Percentiles rank a stretch among this genome's conserved stretches.
phyloP scores from a whole-genome alignment of 202 grass and related monocot genomes.

The Setaria italica region DNA sequence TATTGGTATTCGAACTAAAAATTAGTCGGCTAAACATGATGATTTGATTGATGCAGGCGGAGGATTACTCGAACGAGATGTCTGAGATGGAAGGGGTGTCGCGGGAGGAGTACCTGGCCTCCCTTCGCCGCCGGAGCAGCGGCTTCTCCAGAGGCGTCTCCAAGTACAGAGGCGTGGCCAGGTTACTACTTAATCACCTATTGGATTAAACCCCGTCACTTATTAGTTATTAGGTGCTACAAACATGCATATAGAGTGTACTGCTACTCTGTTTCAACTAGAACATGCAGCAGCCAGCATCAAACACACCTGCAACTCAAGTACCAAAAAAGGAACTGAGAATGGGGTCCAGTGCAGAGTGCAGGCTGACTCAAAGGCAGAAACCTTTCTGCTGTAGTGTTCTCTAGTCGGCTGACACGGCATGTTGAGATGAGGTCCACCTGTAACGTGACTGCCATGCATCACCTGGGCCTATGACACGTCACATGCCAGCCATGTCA shows the following conservation, averaged over 20 bases:
- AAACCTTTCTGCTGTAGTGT: background rate
- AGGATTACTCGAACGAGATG: constrained; percentile 67
- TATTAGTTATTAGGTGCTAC: background rate
- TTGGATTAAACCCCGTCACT: background rate
- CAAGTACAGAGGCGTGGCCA: constrained; percentile 96
- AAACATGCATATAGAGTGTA: background rate
- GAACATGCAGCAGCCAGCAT: background rate
- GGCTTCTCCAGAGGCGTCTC: constrained; percentile 97
- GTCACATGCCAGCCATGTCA: constrained; percentile 40
- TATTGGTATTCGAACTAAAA: too few species aligned
- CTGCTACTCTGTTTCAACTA: background rate
- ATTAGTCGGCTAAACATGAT: too few species aligned
- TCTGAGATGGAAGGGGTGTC: constrained; percentile 77
- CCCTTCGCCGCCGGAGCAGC: constrained; percentile 86
- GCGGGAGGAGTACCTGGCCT: constrained; percentile 80
- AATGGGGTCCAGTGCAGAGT: constrained; percentile 18
- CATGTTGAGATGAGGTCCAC: constrained; percentile 26
- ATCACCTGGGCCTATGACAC: constrained; percentile 36
- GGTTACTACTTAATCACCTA: constrained; percentile 48
- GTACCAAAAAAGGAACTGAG: constrained; percentile 32
- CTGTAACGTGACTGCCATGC: constrained; percentile 37
- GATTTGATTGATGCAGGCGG: constrained; percentile 39
- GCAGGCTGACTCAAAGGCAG: constrained; percentile 25
- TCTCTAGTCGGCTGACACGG: constrained; percentile 32
- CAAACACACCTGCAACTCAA: background rate